Evolutionary conservation across 2,329 filamentous ascomycete genomes (phyloP).

Genomic region (Colletotrichum trifolii): DNA sequence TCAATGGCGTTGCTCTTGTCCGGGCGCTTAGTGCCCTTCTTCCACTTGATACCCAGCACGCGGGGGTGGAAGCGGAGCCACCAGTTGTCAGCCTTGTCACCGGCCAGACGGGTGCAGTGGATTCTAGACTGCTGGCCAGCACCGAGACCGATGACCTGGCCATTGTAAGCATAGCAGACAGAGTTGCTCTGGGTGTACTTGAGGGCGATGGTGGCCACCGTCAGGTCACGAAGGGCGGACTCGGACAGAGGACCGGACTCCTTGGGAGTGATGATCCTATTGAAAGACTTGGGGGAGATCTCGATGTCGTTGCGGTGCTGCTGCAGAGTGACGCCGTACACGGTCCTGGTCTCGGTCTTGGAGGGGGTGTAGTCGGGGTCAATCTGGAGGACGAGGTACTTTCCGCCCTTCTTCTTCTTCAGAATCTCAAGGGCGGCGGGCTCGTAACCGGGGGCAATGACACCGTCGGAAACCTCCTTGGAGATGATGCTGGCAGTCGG

Average conservation of each 20-base stretch:
- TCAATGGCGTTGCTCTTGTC: conserved; percentile 99
- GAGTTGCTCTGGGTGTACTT: conserved; percentile 99
- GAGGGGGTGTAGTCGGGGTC: conserved; percentile 86
- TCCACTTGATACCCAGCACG: conserved; percentile 91
- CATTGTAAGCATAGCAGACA: conserved; percentile 95
- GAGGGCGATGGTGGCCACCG: conserved; percentile 94
- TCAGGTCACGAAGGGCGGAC: conserved; percentile 86
- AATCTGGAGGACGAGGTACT: conserved; percentile 96
- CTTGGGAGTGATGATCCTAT: conserved; percentile 87
- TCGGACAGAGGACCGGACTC: conserved; percentile 78
- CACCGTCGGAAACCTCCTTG: conserved; percentile 96
- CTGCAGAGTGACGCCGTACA: conserved; percentile 88
- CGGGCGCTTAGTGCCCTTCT: conserved; percentile 94
- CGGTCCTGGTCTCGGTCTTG: conserved; percentile 84
- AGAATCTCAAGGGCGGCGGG: conserved; percentile 89
- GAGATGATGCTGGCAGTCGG: conserved; percentile 97
- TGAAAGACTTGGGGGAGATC: conserved; percentile 88
- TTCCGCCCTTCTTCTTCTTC: conserved; percentile 97
- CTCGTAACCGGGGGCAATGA: conserved; percentile 90
- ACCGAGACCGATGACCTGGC: conserved; percentile 92
- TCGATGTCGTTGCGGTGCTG: conserved; percentile 94
- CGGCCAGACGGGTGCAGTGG: conserved; percentile 96
- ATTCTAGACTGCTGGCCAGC: conserved; percentile 98
- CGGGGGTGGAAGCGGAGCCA: conserved; percentile 98
- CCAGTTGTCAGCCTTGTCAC: conserved; percentile 99